Percentiles rank a stretch among this genome's conserved stretches.
phyloP scores from a whole-genome alignment of 768 basidiomycete genomes.

The Myochromella boudieri region DNA sequence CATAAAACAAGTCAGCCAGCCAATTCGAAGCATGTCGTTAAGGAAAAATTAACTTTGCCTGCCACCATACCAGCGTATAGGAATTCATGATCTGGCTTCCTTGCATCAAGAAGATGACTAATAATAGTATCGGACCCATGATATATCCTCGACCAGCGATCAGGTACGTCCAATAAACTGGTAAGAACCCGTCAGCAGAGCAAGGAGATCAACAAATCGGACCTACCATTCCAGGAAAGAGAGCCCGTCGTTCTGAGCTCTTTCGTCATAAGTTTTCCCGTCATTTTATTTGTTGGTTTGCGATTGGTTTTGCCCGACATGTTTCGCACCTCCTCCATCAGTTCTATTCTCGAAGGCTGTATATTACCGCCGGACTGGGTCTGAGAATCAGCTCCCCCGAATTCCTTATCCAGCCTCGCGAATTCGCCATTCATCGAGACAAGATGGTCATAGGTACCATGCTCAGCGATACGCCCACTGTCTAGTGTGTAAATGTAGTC shows the following conservation, averaged over 20 bases:
- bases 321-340: slow-evolving; percentile 31
- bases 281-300: slow-evolving; percentile 52
- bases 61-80: slow-evolving; percentile 75
- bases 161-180: slow-evolving; percentile 63
- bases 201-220: not conserved
- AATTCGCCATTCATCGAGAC: slow-evolving; percentile 51
- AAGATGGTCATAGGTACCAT: slow-evolving; percentile 60
- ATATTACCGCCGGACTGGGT: slow-evolving; percentile 28
- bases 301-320: slow-evolving; percentile 34
- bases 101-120: slow-evolving; percentile 59
- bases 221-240: slow-evolving; percentile 46
- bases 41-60: slow-evolving; percentile 45
- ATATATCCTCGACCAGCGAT: slow-evolving; percentile 50
- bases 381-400: slow-evolving; percentile 50
- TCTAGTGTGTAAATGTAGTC: slow-evolving; percentile 78
- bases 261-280: slow-evolving; percentile 64
- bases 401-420: slow-evolving; percentile 57
- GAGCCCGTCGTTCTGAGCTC: slow-evolving; percentile 69
- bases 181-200: not conserved
- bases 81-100: slow-evolving; percentile 58
- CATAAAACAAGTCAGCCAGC: no score
- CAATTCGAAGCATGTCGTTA: not conserved
- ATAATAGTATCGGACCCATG: slow-evolving; percentile 49
- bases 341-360: slow-evolving; percentile 15
- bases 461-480: slow-evolving; percentile 71